phyloP scores from a whole-genome alignment of 1,284 basidiomycete species.

The Cerrena zonata region DNA sequence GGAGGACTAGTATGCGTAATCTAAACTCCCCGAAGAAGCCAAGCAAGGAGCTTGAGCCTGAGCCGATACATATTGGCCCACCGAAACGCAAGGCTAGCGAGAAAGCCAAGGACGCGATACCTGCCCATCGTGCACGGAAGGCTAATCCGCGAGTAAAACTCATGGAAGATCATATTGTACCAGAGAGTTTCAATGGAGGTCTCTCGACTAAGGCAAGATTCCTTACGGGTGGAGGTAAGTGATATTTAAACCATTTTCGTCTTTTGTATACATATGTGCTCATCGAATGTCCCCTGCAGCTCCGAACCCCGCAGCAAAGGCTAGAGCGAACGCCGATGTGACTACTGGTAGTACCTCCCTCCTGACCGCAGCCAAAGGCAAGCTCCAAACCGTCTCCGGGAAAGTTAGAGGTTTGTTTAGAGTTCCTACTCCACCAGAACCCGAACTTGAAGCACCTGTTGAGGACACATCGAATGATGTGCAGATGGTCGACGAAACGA shows the following conservation, averaged over 20 bases:
- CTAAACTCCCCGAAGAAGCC: neutral
- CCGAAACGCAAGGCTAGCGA: neutral
- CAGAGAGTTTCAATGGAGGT: constrained; percentile 28
- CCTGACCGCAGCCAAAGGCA: constrained; percentile 12
- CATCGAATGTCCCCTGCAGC: no score
- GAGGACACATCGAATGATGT: neutral
- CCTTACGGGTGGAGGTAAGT: constrained; percentile 14
- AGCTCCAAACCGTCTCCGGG: constrained; percentile 10
- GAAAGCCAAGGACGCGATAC: constrained; percentile 15
- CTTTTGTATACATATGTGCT: neutral
- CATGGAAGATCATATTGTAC: constrained; percentile 34
- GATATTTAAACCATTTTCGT: neutral
- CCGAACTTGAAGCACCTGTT: neutral
- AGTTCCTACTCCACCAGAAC: neutral
- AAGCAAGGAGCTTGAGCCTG: neutral
- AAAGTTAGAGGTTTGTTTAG: neutral
- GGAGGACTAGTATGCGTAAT: no score
- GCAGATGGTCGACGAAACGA: neutral
- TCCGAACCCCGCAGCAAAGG: neutral
- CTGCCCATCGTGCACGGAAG: constrained; percentile 41
- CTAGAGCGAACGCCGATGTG: neutral
- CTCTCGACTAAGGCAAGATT: constrained; percentile 45
- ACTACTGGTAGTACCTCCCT: neutral
- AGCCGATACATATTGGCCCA: neutral
- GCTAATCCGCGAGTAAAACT: constrained; percentile 50